Base-by-base conservation (phyloP, 2,329 filamentous ascomycete species). In the Penicillium italicum region DNA sequence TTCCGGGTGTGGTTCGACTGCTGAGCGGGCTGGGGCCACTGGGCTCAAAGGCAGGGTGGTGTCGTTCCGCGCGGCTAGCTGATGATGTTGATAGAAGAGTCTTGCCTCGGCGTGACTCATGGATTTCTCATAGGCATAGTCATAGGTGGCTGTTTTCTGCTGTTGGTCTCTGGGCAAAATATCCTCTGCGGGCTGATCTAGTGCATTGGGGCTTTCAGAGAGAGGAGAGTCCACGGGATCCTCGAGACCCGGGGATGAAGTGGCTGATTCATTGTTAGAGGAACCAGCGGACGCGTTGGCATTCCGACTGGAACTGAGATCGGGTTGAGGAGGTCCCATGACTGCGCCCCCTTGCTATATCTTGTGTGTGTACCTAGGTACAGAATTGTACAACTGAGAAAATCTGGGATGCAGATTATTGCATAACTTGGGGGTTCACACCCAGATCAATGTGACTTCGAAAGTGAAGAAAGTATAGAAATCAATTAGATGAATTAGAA, bases 91-190 rank as follows among this genome's bases (percentile, higher is more conserved):
- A 73, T 96, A 99, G 77, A 97, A 96, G 60, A 97, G 82, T 74
- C 96, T 97, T 57, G 93, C 90, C 72, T 99, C 94, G 26, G 90
- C 87, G 73, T 96, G 91, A 68, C 88, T 95, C 85, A 96, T 89
- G 69, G 93, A 90, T 67, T 94, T 95, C 75, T 99, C 94, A 50
- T 90, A 89, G 50, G 93, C 88, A 68, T 93, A 91, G 74, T 97
- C 92, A 76, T 96, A 97, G 70, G 91, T 95, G 20, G 92, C 90
- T 9, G 91, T 96, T 70, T 87, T 87, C 55, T 80, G 76, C 69
- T 84, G 80, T 38, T 67, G 69, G 57, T 77, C 76, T 61, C 74
- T 68, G 37, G 73, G 68, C 22, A 76, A 67, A 33, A 76, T 66
- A 26, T 67, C 65, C 14, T 60, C 45, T 6, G 58, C n/a, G 36